A percentile compares a stretch with the other conserved stretches of the same genome.
Evolutionary conservation across 768 basidiomycete genomes (phyloP).

Genomic region (Roridomyces roridus): DNA sequence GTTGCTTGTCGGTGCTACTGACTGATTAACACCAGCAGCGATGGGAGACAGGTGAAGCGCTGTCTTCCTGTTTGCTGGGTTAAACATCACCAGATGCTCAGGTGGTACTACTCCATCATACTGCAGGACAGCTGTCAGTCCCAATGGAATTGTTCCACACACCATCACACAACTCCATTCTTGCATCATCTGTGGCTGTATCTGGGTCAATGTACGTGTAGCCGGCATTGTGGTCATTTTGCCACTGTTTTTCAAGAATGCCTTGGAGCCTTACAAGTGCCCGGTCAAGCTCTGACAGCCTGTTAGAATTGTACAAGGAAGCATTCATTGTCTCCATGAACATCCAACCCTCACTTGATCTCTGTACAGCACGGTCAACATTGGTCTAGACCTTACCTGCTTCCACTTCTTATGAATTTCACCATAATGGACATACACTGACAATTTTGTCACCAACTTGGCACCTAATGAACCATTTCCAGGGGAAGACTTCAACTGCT

Average conservation of each 20-base stretch:
- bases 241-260: conserved; percentile 17
- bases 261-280: conserved; percentile 16
- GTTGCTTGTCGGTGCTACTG: not conserved
- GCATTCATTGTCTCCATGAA: no score
- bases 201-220: conserved; percentile 21
- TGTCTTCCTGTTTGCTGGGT: not conserved
- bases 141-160: not conserved
- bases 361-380: no score
- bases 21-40: conserved; percentile 1
- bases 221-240: conserved; percentile 18
- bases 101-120: conserved; percentile 2
- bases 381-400: no score
- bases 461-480: no score
- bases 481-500: no score
- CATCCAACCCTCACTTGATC: no score
- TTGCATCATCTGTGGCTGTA: conserved; percentile 24
- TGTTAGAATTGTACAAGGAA: not conserved
- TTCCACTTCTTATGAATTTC: no score
- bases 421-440: no score
- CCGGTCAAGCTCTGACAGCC: conserved; percentile 18
- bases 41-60: conserved; percentile 3
- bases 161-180: conserved; percentile 24
- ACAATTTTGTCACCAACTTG: no score
- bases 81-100: not conserved
- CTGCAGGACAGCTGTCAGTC: not conserved